Evolutionary conservation across 2,329 filamentous ascomycete species (phyloP), one percentile per base, ranked within the genome.

Genomic region (Pseudogymnoascus sp.): DNA sequence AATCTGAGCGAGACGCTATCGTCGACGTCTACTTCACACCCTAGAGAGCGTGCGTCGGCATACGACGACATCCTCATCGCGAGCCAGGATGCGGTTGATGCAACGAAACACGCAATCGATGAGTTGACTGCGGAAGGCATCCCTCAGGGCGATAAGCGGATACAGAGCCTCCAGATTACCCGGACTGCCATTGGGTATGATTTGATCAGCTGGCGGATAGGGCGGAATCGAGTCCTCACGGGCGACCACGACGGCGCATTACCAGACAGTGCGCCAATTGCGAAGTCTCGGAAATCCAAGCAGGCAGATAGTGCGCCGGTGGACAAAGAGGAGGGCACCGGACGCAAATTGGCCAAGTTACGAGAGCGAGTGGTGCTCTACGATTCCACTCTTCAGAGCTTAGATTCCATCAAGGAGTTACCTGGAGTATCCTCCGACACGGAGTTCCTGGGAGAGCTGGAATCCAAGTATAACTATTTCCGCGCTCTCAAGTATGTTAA

Each of bases 111-210:
- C 68, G 92, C 92, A 9, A 96, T 97, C 63, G 93, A 97, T 66
- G 94, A 97, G 73, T 79, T 97, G 62, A 84, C 84, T 59, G 86
- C 83, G 63, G 94, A 99, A 72, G 89, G 91, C 1, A 84, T 96
- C 11, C 83, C 90, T 21, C 89, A 91, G 72, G 86, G 90, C 62
- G 93, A 99, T 70, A 77, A 84, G 36, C 85, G 91, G 62, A 92
- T 99, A 86, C 94, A 99, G 75, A 87, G 92, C 68, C 78, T 99
- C 50, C 92, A 96, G 67, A 88, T 99, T 63, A 96, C 92, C 3
- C 88, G 89, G 64, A 95, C 95, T 0, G 92, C 93, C 1, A 90
- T 97, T 62, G 96, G 94, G 74, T 97, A 96, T 73, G 90, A 90
- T 66, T 85, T 97, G 74, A 88, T 99, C 62, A 92, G 90, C 71